These are phyloP conservation scores for Tetrahymena malaccensis DNA, from an alignment of 73 alveolate genomes.

Conservation along the genomic window DNA sequence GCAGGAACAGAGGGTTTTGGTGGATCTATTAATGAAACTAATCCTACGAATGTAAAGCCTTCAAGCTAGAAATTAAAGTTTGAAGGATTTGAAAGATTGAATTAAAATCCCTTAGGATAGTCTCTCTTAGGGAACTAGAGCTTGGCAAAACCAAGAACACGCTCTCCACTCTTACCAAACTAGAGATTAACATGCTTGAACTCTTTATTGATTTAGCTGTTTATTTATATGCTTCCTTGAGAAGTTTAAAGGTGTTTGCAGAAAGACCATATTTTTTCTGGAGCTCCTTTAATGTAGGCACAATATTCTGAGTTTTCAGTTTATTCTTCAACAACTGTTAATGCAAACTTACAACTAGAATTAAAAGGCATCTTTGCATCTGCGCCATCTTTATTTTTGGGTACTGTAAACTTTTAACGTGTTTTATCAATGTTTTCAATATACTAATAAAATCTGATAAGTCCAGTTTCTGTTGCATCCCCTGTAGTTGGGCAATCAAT, in stretches of 20 bases:
- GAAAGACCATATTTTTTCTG: constrained; percentile 86
- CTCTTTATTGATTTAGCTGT: constrained; percentile 23
- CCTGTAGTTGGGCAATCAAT: constrained; percentile 54
- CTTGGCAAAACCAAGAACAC: constrained; percentile 80
- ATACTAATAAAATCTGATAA: constrained; percentile 80
- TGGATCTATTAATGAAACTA: constrained; percentile 89
- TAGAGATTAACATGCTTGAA: constrained; percentile 47
- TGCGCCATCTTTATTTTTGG: constrained; percentile 18
- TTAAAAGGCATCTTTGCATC: constrained; percentile 56
- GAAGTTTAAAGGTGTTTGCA: constrained; percentile 45
- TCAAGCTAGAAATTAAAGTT: constrained; percentile 57
- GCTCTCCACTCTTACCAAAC: constrained; percentile 70
- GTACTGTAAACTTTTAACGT: constrained; percentile 23
- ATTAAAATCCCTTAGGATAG: constrained; percentile 39
- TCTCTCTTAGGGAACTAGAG: constrained; percentile 23
- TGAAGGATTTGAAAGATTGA: constrained; percentile 44
- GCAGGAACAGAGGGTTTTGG: constrained; percentile 83
- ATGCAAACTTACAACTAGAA: constrained; percentile 38
- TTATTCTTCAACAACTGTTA: constrained; percentile 25
- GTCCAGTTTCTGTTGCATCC: constrained; percentile 94
- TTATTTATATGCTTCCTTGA: constrained; percentile 4
- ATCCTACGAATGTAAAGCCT: constrained; percentile 69
- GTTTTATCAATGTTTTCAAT: constrained; percentile 43
- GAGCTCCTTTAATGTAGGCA: constrained; percentile 96
- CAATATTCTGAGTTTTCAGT: constrained; percentile 35